Conservation (phyloP, 129 eudicot species). For the Saposhnikovia divaricata region DNA sequence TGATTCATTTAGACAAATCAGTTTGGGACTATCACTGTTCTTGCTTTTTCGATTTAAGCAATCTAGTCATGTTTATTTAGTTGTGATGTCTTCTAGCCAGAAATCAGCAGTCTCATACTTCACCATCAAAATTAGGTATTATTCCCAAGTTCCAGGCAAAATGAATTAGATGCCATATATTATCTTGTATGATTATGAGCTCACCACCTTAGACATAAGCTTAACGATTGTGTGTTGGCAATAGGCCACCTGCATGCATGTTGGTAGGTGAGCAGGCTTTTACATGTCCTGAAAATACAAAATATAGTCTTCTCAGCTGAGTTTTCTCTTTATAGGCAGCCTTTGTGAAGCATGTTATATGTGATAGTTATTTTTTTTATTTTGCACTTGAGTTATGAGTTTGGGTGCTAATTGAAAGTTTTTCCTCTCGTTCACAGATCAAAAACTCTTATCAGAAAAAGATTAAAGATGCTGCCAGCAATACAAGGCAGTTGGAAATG, state of each 20-base stretch:
- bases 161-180: not conserved
- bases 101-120: not conserved
- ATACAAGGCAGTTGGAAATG: constrained; percentile 45
- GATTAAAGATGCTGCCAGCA: constrained; percentile 16
- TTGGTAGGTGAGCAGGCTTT: not conserved
- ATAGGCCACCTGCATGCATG: not conserved
- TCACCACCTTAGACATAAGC: not conserved
- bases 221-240: not conserved
- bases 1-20: not conserved
- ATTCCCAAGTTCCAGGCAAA: not conserved
- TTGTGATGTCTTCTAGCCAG: not conserved
- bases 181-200: not conserved
- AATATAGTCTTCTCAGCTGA: not conserved
- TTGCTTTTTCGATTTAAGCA: not conserved
- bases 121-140: not conserved
- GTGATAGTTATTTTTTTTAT: not conserved
- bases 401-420: not conserved
- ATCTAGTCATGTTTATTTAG: not conserved
- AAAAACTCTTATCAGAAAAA: constrained; percentile 31
- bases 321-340: not conserved
- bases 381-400: not conserved
- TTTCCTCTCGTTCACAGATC: constrained; percentile 30
- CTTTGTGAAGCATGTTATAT: not conserved
- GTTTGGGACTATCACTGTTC: not conserved
- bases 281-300: not conserved